A percentile compares a stretch with the other conserved stretches of the same genome.
These are phyloP conservation scores for Lactarius indigo DNA, from an alignment of 768 basidiomycete species.

Conservation along the genomic window DNA sequence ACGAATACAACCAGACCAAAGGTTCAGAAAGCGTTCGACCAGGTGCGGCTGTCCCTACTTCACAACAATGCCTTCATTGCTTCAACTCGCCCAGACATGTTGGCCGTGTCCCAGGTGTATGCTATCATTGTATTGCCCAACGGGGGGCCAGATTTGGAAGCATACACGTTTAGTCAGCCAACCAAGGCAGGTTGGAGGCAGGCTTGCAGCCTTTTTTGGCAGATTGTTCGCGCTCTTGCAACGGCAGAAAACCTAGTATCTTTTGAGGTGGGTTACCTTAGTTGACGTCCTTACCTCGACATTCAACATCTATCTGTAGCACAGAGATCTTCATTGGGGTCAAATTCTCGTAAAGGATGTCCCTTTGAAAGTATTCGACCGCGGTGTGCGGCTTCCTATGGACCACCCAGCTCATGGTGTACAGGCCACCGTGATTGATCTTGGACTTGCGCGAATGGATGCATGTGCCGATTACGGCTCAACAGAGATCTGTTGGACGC, in stretches of 20 bases:
- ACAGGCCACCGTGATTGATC: slow-evolving; percentile 84
- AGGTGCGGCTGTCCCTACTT: slow-evolving; percentile 43
- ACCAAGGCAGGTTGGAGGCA: slow-evolving; percentile 74
- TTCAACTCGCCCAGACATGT: slow-evolving; percentile 51
- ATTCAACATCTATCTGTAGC: slow-evolving; percentile 46
- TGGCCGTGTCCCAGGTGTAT: slow-evolving; percentile 75
- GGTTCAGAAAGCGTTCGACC: slow-evolving; percentile 85
- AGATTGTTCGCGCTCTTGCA: slow-evolving; percentile 72
- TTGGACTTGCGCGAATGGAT: slow-evolving; percentile 87
- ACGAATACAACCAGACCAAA: slow-evolving; percentile 69
- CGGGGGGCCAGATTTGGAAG: slow-evolving; percentile 87
- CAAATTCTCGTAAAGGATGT: slow-evolving; percentile 81
- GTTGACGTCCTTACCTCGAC: neutral
- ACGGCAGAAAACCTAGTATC: slow-evolving; percentile 74
- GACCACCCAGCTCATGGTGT: slow-evolving; percentile 67
- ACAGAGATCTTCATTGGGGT: slow-evolving; percentile 98
- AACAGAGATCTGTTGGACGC: slow-evolving; percentile 61
- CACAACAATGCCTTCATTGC: neutral
- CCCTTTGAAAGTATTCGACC: slow-evolving; percentile 29
- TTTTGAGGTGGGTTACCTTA: slow-evolving; percentile 70
- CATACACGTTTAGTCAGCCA: slow-evolving; percentile 61
- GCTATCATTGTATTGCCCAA: slow-evolving; percentile 88
- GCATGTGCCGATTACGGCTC: slow-evolving; percentile 46
- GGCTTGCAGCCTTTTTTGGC: slow-evolving; percentile 88
- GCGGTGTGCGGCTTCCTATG: slow-evolving; percentile 46